Evolutionary conservation across 148 eudicot genomes (phyloP).

Genomic region (Vaccinium macrocarpon): DNA sequence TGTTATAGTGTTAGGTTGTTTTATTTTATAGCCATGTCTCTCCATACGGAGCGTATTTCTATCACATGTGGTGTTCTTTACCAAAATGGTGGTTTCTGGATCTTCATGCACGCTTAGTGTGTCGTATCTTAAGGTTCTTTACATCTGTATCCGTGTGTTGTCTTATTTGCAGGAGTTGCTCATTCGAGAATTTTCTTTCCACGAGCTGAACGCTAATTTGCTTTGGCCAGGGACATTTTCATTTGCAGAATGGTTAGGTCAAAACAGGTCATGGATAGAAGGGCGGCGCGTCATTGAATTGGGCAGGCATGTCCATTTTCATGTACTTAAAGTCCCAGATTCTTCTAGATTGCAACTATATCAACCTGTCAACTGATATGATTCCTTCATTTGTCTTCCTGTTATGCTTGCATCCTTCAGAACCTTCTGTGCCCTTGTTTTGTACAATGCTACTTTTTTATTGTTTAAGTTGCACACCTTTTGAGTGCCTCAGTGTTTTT

Average conservation of each 20-base stretch:
- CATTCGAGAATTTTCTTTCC: conserved; percentile 88
- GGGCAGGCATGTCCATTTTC: conserved; percentile 68
- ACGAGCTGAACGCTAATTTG: conserved; percentile 90
- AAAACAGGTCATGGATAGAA: conserved; percentile 64
- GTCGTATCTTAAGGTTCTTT: background rate
- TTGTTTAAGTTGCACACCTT: background rate
- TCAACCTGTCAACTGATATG: background rate
- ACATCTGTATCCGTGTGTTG: conserved; percentile 9
- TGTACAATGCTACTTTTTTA: background rate
- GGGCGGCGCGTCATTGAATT: conserved; percentile 69
- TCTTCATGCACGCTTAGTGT: background rate
- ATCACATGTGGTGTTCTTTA: background rate
- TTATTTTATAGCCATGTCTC: background rate
- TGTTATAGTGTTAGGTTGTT: background rate
- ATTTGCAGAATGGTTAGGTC: conserved; percentile 86
- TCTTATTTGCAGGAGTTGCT: conserved; percentile 66
- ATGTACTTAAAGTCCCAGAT: background rate
- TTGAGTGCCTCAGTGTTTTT: background rate
- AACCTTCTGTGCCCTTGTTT: too few relatives aligned
- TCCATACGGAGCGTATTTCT: background rate
- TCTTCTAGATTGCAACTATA: background rate
- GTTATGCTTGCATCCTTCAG: too few relatives aligned
- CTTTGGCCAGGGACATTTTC: conserved; percentile 99
- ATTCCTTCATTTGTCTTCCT: background rate
- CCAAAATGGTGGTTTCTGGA: conserved; percentile 7